Conservation (phyloP, 2,329 filamentous ascomycete genomes). For the Sporothrix humicola region DNA sequence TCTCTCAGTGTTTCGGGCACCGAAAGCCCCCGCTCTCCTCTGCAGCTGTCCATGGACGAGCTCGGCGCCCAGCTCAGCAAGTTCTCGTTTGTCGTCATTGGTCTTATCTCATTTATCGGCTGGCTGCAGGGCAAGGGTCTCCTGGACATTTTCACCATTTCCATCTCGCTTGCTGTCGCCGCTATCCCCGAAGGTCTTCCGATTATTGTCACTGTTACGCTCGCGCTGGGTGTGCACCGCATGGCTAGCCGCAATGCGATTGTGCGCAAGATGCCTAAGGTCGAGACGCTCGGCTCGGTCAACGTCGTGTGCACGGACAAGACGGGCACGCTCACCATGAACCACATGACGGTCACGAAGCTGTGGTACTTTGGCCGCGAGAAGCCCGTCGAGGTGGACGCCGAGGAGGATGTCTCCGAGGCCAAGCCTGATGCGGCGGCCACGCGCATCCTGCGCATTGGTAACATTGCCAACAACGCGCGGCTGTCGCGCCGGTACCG, state of each 20-base stretch:
- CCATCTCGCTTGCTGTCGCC: constrained; percentile 92
- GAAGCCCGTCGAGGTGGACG: constrained; percentile 58
- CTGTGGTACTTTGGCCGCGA: constrained; percentile 89
- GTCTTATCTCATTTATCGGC: constrained; percentile 87
- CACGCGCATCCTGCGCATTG: constrained; percentile 82
- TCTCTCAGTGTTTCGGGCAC: constrained; percentile 93
- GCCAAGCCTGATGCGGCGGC: constrained; percentile 72
- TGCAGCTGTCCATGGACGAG: constrained; percentile 97
- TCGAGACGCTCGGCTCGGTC: constrained; percentile 96
- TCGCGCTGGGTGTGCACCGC: constrained; percentile 90
- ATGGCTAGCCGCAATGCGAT: constrained; percentile 97
- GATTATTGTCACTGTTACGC: constrained; percentile 96
- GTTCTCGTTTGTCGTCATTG: constrained; percentile 94
- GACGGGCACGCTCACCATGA: constrained; percentile 92
- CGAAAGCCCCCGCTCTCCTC: constrained; percentile 89
- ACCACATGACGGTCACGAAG: constrained; percentile 97
- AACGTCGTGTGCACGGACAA: constrained; percentile 99
- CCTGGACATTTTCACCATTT: constrained; percentile 96
- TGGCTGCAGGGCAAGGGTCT: constrained; percentile 87
- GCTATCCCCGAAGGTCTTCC: constrained; percentile 95
- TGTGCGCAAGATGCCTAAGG: constrained; percentile 92
- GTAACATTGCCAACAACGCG: constrained; percentile 96
- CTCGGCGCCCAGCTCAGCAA: constrained; percentile 95
- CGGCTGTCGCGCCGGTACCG: constrained; percentile 75
- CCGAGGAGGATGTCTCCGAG: constrained; percentile 60